Conservation (phyloP, 352 stramenopile species). For the Globisporangium mamillatum region DNA sequence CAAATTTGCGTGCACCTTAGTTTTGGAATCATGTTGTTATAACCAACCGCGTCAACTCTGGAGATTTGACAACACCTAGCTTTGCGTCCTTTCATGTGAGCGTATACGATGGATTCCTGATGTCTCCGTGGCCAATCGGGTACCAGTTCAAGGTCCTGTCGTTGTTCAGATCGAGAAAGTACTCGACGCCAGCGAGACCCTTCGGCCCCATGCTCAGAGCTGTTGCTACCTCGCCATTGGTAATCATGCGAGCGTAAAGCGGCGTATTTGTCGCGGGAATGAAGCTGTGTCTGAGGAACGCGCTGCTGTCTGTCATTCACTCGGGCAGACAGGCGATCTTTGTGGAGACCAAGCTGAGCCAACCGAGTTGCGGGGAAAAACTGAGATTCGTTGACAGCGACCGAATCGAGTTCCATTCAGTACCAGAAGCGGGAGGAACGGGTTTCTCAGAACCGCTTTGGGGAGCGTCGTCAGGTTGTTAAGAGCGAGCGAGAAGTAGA, state of each 20-base stretch:
- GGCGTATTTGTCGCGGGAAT: slow-evolving; percentile 1
- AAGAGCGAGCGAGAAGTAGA: slow-evolving; percentile 7
- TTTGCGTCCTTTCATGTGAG: background rate
- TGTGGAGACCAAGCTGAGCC: background rate
- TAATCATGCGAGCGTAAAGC: slow-evolving; percentile 4
- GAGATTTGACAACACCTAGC: too few relatives aligned
- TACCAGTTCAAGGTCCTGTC: slow-evolving; percentile 1
- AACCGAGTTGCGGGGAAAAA: background rate
- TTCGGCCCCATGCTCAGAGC: too few relatives aligned
- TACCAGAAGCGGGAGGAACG: background rate
- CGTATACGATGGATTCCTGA: slow-evolving; percentile 6
- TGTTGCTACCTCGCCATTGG: background rate
- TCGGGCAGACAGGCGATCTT: background rate
- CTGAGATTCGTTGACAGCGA: background rate
- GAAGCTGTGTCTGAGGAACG: background rate
- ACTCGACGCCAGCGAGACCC: slow-evolving; percentile 4
- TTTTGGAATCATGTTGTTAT: too few relatives aligned
- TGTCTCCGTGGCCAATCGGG: slow-evolving; percentile 3
- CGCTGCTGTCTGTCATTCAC: background rate
- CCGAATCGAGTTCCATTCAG: slow-evolving; percentile 17
- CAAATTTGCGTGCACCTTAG: too few relatives aligned
- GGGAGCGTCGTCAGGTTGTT: slow-evolving; percentile 8
- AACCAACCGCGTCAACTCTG: too few relatives aligned
- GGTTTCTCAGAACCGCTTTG: background rate
- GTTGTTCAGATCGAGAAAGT: background rate